Base-by-base conservation (phyloP, 768 basidiomycete species). In the Pholiota molesta region DNA sequence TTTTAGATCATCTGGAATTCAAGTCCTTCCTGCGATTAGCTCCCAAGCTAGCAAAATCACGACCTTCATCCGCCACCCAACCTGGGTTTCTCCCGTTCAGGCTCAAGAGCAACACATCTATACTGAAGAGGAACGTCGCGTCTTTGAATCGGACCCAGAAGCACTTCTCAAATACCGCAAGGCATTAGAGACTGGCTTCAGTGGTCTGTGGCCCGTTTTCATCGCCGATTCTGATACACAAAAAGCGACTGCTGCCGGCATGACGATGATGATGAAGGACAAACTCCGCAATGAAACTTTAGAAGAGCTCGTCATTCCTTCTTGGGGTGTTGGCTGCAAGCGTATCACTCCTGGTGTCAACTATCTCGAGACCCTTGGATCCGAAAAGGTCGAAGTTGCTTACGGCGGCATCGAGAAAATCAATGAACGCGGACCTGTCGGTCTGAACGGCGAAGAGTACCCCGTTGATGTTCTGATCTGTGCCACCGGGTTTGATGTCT, bases 91-190 rank as follows among this genome's bases (percentile, higher is more conserved):
- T 23, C 72, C 72, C 9, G 60, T 65, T 7, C 72, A 65, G 59
- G 70, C 67, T 7, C 66, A 68, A 31, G 64, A 66, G 11, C 74
- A 73, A 64, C 75, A 71, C 54, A 65, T 76, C 64, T 75, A 72
- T 60, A 67, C 75, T 5, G 74, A 78, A 4, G 78, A 80, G 39
- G 83, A 85, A 65, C 76, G 73, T 47, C 66, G 69, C 14, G 63
- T 65, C 10, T 81, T 85, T 66, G 72, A 71, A 23, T 64, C 63
- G 5, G 72, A 83, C 57, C 74, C 77, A 0, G 69, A 65, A 42
- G 79, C 75, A 49, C 81, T 77, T 61, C 71, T 78, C 45, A 67
- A 73, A 52, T 82, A 85, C 68, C 72, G 81, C 13, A 79, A 79
- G 37, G 69, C 67, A 29, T 61, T 83, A 4, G 81, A 85, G 61